phyloP scores from a whole-genome alignment of 371 early-diverging fungal genomes.

The Mortierella polycephala region DNA sequence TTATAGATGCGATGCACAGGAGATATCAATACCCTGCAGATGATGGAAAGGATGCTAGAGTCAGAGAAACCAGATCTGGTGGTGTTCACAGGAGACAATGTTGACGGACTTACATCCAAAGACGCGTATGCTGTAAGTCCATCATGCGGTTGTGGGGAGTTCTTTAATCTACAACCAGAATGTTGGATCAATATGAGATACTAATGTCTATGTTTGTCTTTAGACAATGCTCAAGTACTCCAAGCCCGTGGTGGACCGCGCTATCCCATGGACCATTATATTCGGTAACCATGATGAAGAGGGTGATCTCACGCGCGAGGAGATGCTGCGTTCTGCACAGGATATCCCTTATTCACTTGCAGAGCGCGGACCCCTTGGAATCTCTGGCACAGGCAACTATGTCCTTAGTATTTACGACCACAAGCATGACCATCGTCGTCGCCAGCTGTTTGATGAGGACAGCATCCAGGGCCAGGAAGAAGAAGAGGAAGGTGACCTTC shows the following conservation, averaged over 20 bases:
- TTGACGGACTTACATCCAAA: slow-evolving; percentile 56
- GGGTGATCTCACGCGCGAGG: slow-evolving; percentile 61
- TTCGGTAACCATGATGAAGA: slow-evolving; percentile 71
- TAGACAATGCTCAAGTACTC: slow-evolving; percentile 62
- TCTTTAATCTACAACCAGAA: not conserved
- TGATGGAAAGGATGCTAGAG: slow-evolving; percentile 59
- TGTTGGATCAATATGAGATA: not conserved
- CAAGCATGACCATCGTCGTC: slow-evolving; percentile 1
- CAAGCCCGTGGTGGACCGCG: slow-evolving; percentile 57
- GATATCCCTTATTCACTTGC: slow-evolving; percentile 61
- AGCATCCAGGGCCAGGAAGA: not conserved
- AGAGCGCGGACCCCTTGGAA: slow-evolving; percentile 57
- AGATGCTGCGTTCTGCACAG: slow-evolving; percentile 58
- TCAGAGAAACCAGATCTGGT: slow-evolving; percentile 64
- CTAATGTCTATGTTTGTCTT: not conserved
- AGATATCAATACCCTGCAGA: slow-evolving; percentile 58
- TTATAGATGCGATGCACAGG: slow-evolving; percentile 59
- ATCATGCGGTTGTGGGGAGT: too few species aligned
- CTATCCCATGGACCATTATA: slow-evolving; percentile 65
- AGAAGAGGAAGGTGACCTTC: not conserved
- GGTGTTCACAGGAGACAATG: slow-evolving; percentile 67
- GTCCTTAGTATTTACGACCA: slow-evolving; percentile 49
- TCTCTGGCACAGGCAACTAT: slow-evolving; percentile 65
- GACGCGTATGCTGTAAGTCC: slow-evolving; percentile 46
- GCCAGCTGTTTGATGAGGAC: not conserved